A percentile compares a stretch with the other conserved stretches of the same genome.
phyloP scores from a whole-genome alignment of 495 filamentous ascomycete genomes.

The Penicillium canescens region DNA sequence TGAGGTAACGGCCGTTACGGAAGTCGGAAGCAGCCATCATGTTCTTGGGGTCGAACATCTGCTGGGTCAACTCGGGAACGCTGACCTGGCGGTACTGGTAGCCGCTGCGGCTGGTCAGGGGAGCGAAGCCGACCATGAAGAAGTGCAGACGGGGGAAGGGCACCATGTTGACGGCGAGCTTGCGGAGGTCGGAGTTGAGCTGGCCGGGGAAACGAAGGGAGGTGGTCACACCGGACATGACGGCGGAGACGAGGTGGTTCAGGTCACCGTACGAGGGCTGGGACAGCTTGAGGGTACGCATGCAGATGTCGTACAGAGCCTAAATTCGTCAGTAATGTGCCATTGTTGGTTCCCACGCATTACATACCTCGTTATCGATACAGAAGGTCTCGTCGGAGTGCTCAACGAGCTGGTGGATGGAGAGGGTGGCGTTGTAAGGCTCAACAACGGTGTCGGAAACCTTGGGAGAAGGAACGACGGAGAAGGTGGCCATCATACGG shows the following conservation, averaged over 20 bases:
- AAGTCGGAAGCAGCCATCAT: conserved; percentile 99
- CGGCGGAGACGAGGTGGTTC: conserved; percentile 98
- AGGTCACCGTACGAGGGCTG: conserved; percentile 98
- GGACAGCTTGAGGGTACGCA: conserved; percentile 97
- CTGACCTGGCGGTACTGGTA: conserved; percentile 95
- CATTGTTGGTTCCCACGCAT: not conserved
- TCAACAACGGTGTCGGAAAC: conserved; percentile 99
- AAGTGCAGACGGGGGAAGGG: conserved; percentile 99
- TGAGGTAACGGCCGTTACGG: conserved; percentile 99
- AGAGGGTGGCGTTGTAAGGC: conserved; percentile 99
- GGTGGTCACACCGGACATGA: conserved; percentile 99
- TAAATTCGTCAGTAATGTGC: conserved; percentile 31
- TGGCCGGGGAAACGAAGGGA: conserved; percentile 99
- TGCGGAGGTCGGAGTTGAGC: conserved; percentile 99
- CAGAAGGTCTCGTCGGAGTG: conserved; percentile 99
- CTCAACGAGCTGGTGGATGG: conserved; percentile 98
- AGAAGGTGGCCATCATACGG: conserved; percentile 99
- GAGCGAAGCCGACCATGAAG: conserved; percentile 99
- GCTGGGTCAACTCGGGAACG: conserved; percentile 98
- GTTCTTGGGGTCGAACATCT: conserved; percentile 99
- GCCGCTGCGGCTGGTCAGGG: conserved; percentile 93
- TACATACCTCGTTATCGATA: conserved; percentile 94
- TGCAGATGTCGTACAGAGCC: conserved; percentile 99
- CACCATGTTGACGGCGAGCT: conserved; percentile 99
- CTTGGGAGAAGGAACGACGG: conserved; percentile 98